Conservation (phyloP, 2,329 filamentous ascomycete species). For the Exophiala mesophila region DNA sequence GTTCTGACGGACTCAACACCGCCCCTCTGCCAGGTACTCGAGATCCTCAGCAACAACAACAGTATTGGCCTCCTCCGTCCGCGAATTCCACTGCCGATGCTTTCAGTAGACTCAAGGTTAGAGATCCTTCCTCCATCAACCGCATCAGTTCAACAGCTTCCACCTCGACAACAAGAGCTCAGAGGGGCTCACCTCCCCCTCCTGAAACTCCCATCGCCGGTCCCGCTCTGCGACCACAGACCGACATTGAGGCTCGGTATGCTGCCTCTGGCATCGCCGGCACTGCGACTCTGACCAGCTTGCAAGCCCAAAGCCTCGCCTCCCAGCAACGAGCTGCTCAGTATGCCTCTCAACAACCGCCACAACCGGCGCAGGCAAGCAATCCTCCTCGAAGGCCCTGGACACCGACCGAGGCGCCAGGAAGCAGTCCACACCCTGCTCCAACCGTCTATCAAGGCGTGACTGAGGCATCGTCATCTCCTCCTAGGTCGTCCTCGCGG, state of each 20-base stretch:
- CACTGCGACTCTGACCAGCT: slow-evolving; percentile 70
- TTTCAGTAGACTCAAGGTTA: slow-evolving; percentile 43
- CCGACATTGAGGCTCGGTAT: slow-evolving; percentile 85
- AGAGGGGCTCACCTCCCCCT: slow-evolving; percentile 86
- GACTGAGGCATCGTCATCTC: slow-evolving; percentile 57
- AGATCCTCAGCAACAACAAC: slow-evolving; percentile 60
- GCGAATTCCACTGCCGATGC: slow-evolving; percentile 24
- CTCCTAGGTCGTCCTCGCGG: slow-evolving; percentile 40
- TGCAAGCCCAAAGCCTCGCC: slow-evolving; percentile 78
- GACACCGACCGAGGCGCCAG: slow-evolving; percentile 90
- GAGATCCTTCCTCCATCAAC: slow-evolving; percentile 52
- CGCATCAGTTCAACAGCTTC: slow-evolving; percentile 77
- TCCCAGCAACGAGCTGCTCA: slow-evolving; percentile 69
- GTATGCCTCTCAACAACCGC: slow-evolving; percentile 55
- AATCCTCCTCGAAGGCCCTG: slow-evolving; percentile 61
- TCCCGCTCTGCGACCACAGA: slow-evolving; percentile 59
- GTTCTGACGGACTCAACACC: slow-evolving; percentile 26
- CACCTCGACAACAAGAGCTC: slow-evolving; percentile 85
- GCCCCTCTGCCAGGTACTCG: slow-evolving; percentile 49
- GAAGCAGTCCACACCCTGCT: slow-evolving; percentile 79
- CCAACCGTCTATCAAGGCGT: slow-evolving; percentile 88
- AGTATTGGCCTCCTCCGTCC: slow-evolving; percentile 57
- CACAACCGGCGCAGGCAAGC: slow-evolving; percentile 32
- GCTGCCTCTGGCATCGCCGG: slow-evolving; percentile 87
- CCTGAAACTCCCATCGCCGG: slow-evolving; percentile 84